Conservation (phyloP, 225 moss, liverwort and hornwort species). For the Straminergon stramineum region DNA sequence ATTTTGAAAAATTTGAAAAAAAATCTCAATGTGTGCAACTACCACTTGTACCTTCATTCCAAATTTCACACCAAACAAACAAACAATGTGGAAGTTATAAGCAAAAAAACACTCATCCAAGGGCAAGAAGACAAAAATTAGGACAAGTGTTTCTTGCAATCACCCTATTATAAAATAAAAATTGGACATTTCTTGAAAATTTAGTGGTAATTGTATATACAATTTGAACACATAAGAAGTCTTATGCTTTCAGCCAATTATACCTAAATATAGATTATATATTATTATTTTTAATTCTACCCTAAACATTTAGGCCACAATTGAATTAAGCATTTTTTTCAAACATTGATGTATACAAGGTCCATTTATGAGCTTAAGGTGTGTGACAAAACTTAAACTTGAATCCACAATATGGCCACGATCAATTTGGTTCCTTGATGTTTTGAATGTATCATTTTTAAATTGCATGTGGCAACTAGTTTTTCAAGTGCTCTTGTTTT, state of each 20-base stretch:
- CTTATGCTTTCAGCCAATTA: not conserved
- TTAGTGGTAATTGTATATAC: not conserved
- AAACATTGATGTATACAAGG: too few relatives aligned
- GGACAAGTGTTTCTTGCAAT: too few relatives aligned
- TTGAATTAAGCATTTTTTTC: not conserved
- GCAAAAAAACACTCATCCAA: too few relatives aligned
- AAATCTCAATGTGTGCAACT: too few relatives aligned
- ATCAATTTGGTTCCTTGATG: not conserved
- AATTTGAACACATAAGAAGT: not conserved
- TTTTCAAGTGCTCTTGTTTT: not conserved
- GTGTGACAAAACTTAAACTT: not conserved
- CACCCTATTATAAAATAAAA: not conserved
- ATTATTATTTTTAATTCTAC: not conserved
- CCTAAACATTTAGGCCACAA: too few relatives aligned
- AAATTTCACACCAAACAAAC: too few relatives aligned
- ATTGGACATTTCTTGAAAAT: not conserved
- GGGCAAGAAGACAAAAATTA: too few relatives aligned
- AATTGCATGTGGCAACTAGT: not conserved
- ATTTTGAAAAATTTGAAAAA: too few relatives aligned
- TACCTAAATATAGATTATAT: not conserved
- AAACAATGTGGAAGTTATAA: too few relatives aligned
- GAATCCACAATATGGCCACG: fast-evolving
- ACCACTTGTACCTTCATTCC: too few relatives aligned
- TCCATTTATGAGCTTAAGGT: not conserved
- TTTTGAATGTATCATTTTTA: not conserved